A percentile compares a stretch with the other conserved stretches of the same genome.
phyloP scores from a whole-genome alignment of 2,329 filamentous ascomycete species.

The Fusarium sp. region DNA sequence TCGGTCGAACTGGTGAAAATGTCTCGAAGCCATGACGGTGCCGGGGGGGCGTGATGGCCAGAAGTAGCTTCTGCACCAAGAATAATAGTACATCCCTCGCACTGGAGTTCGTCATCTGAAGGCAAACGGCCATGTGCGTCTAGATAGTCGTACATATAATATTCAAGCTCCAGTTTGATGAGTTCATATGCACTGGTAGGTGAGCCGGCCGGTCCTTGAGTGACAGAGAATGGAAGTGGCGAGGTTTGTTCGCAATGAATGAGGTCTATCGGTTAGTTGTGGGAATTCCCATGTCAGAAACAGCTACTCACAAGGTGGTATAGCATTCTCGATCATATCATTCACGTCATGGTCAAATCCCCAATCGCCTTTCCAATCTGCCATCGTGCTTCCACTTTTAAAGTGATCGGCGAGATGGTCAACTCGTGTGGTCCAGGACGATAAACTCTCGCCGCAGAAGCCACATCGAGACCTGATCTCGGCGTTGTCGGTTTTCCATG shows the following conservation, averaged over 20 bases:
- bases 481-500: slow-evolving; percentile 51
- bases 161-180: not conserved
- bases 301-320: slow-evolving; percentile 50
- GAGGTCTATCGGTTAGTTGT: slow-evolving; percentile 8
- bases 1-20: slow-evolving; percentile 29
- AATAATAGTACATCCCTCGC: not conserved
- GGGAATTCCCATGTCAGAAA: not conserved
- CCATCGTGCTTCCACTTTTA: slow-evolving; percentile 53
- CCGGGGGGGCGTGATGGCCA: not conserved
- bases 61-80: not conserved
- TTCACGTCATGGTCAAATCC: slow-evolving; percentile 52
- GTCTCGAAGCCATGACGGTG: not conserved
- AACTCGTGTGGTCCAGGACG: slow-evolving; percentile 49
- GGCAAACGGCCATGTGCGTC: not conserved
- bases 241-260: slow-evolving; percentile 14
- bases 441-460: slow-evolving; percentile 51
- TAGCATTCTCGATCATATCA: slow-evolving; percentile 53
- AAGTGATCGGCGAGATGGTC: slow-evolving; percentile 56
- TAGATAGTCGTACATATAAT: not conserved
- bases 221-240: not conserved
- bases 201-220: not conserved
- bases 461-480: slow-evolving; percentile 53
- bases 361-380: slow-evolving; percentile 56
- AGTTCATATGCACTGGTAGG: not conserved
- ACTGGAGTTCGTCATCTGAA: not conserved